Evolutionary conservation across 192 early-diverging fungal genomes (phyloP).

Genomic region (Lobosporangium transversale): DNA sequence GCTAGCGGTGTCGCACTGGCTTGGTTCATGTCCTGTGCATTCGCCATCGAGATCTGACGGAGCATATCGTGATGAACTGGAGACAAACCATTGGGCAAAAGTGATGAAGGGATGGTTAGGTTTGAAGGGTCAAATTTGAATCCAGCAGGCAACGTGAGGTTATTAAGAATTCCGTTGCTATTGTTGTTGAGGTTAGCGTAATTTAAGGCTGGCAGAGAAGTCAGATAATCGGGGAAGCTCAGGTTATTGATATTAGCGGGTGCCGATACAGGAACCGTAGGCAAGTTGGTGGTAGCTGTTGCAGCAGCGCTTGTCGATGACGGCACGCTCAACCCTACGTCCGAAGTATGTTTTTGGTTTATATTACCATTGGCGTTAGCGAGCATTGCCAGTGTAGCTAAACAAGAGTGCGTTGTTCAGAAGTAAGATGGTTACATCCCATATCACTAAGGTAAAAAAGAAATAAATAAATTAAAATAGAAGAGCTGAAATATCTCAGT

Average conservation of each 20-base stretch:
- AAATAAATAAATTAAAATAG: no score
- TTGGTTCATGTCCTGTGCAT: slow-evolving; percentile 16
- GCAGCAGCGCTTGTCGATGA: neutral
- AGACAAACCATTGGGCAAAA: slow-evolving; percentile 19
- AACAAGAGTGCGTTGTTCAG: no score
- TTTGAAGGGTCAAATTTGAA: slow-evolving; percentile 29
- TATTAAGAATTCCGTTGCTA: no score
- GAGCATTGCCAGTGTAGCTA: slow-evolving; percentile 9
- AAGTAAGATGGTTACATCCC: neutral
- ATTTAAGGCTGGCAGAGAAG: slow-evolving; percentile 10
- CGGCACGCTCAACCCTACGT: no score
- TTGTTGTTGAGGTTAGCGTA: slow-evolving; percentile 3
- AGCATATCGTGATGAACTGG: slow-evolving; percentile 30
- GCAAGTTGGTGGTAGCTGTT: neutral
- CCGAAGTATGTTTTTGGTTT: neutral
- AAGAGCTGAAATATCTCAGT: neutral
- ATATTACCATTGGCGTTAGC: neutral
- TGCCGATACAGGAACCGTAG: slow-evolving; percentile 21
- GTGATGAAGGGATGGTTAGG: slow-evolving; percentile 21
- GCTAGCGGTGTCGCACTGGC: slow-evolving; percentile 9
- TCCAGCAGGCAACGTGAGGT: neutral
- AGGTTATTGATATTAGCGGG: neutral
- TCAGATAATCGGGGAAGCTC: slow-evolving; percentile 24
- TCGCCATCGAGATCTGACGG: slow-evolving; percentile 25
- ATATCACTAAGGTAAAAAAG: neutral